These are phyloP conservation scores for Colletotrichum eleusines DNA, from an alignment of 2,329 filamentous ascomycete species.

Conservation along the genomic window DNA sequence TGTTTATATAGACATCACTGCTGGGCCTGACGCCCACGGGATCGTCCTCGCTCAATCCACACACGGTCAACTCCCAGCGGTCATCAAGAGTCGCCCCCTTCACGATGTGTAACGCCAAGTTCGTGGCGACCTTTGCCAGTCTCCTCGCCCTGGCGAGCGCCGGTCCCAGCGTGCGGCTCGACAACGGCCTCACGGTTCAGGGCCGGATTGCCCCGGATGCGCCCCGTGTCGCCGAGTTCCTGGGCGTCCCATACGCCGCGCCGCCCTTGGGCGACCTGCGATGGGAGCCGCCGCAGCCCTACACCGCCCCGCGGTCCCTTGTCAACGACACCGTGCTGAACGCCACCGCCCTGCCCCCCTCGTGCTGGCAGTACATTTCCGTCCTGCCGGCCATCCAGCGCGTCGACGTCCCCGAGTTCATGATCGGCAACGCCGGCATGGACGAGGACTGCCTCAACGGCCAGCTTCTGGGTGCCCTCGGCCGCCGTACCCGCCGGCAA, in stretches of 20 bases:
- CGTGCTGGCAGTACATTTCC: conserved; percentile 40
- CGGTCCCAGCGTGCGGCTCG: conserved; percentile 29
- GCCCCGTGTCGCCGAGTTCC: conserved; percentile 39
- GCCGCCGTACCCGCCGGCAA: conserved; percentile 19
- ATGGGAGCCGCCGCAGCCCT: conserved; percentile 52
- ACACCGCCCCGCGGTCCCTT: conserved; percentile 19
- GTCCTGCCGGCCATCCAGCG: conserved; percentile 36
- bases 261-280: conserved; percentile 66
- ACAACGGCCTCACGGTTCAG: conserved; percentile 32
- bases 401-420: conserved; percentile 39
- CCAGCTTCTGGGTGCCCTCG: conserved; percentile 59
- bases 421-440: conserved; percentile 38
- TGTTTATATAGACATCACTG: background rate
- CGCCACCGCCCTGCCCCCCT: conserved; percentile 29
- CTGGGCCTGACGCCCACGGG: background rate
- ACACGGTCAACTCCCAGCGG: conserved; percentile 6
- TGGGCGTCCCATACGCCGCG: conserved; percentile 66
- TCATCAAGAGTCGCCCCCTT: conserved; percentile 6
- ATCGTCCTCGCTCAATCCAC: background rate
- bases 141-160: conserved; percentile 34
- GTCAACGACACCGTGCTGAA: conserved; percentile 23
- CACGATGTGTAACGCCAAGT: conserved; percentile 37
- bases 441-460: conserved; percentile 73
- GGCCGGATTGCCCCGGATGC: conserved; percentile 34
- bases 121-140: conserved; percentile 26